These are phyloP conservation scores for Oryza meyeriana DNA, from an alignment of 176 grass and related monocot species.

Conservation along the genomic window DNA sequence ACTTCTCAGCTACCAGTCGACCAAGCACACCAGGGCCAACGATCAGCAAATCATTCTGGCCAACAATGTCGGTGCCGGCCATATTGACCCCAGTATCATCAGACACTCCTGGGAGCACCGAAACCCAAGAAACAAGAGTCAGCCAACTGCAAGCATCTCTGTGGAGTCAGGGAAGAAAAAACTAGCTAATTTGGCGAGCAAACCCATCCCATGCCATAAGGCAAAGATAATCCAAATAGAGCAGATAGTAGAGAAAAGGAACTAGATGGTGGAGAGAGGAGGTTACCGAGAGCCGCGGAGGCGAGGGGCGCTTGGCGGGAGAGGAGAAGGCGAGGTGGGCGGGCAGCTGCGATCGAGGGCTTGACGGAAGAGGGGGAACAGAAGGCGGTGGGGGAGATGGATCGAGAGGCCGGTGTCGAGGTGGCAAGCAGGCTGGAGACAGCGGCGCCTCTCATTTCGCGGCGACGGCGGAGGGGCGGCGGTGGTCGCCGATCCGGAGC, in stretches of 20 bases:
- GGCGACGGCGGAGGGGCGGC: neutral
- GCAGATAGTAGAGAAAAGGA: too few relatives aligned
- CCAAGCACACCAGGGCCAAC: constrained; percentile 90
- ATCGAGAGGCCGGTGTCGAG: neutral
- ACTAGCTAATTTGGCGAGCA: neutral
- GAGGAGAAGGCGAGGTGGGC: neutral
- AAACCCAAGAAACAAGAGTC: neutral
- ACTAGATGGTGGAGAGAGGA: neutral
- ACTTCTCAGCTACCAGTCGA: constrained; percentile 70
- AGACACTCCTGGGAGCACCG: constrained; percentile 22
- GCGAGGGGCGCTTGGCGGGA: neutral
- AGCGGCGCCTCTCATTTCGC: constrained; percentile 7
- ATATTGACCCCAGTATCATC: constrained; percentile 26
- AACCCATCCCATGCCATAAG: neutral
- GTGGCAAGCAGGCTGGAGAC: neutral
- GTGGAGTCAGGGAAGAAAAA: neutral
- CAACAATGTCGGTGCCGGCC: constrained; percentile 29
- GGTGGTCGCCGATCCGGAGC: neutral
- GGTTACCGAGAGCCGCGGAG: constrained; percentile 33
- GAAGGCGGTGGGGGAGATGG: neutral
- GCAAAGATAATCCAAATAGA: neutral
- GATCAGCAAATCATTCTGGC: constrained; percentile 72
- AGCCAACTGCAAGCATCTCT: neutral
- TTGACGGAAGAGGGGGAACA: neutral
- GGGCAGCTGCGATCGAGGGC: neutral